Conservation (phyloP, 176 grass and related monocot species). For the Oryza rufipogon region DNA sequence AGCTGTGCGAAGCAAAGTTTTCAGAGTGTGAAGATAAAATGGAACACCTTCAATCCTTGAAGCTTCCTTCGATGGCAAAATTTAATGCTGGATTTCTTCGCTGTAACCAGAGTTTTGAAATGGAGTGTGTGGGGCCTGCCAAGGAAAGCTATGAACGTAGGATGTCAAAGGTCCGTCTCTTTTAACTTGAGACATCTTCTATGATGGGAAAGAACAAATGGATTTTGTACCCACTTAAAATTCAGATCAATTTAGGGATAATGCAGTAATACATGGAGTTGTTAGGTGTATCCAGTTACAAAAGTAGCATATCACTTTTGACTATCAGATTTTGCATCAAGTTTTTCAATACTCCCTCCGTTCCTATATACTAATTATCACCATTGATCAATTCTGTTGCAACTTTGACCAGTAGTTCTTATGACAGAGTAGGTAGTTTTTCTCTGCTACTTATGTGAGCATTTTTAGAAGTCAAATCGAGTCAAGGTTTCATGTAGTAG, state of each 20-base stretch:
- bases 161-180: slow-evolving; percentile 73
- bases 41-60: slow-evolving; percentile 84
- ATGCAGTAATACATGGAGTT: not conserved
- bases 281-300: not conserved
- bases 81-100: slow-evolving; percentile 81
- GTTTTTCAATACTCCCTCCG: not conserved
- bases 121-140: slow-evolving; percentile 71
- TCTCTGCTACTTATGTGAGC: not conserved
- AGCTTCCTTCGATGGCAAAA: slow-evolving; percentile 98
- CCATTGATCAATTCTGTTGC: too few species aligned
- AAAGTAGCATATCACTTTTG: not conserved
- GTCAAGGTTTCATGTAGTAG: not conserved
- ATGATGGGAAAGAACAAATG: not conserved
- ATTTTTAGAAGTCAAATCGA: too few species aligned
- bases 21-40: slow-evolving; percentile 92
- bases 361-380: too few species aligned
- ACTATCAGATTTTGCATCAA: not conserved
- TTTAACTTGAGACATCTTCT: slow-evolving; percentile 15
- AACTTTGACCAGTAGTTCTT: not conserved
- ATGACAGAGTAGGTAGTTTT: not conserved
- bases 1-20: slow-evolving; percentile 76
- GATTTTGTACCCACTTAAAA: not conserved
- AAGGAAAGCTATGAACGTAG: slow-evolving; percentile 65
- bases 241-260: not conserved
- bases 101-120: slow-evolving; percentile 80